phyloP scores from a whole-genome alignment of 1,284 basidiomycete species.

The Fomitopsis palustris region DNA sequence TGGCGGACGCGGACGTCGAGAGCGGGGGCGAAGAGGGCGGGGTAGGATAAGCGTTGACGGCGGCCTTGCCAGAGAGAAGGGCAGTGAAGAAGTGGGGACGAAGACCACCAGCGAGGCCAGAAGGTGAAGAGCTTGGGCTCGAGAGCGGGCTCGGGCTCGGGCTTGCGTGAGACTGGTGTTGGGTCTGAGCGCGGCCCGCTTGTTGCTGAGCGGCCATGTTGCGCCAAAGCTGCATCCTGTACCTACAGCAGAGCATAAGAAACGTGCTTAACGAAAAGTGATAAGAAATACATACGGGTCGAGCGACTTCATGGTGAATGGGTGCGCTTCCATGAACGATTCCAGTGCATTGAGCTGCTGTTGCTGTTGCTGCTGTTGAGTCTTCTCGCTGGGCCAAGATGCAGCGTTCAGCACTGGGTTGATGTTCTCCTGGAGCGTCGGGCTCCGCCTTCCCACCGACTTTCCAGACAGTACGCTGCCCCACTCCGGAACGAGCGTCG shows the following conservation, averaged over 20 bases:
- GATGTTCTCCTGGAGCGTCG: conserved; percentile 70
- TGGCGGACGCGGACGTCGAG: conserved; percentile 10
- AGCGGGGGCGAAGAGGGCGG: conserved; percentile 29
- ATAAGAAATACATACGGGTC: conserved; percentile 57
- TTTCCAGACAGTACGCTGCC: conserved; percentile 31
- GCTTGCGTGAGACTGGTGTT: conserved; percentile 14
- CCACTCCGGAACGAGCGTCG: conserved; percentile 70
- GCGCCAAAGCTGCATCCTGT: conserved; percentile 85
- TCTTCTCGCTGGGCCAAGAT: conserved; percentile 14
- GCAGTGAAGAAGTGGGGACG: conserved; percentile 58
- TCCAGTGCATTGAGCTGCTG: conserved; percentile 42
- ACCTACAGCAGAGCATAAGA: conserved; percentile 30
- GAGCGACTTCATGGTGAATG: conserved; percentile 79
- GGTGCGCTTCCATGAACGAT: conserved; percentile 70
- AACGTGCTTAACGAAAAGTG: neutral
- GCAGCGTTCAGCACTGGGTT: conserved; percentile 68
- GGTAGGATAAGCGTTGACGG: conserved; percentile 27
- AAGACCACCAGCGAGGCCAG: conserved; percentile 47
- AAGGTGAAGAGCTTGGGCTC: conserved; percentile 21
- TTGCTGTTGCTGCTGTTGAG: conserved; percentile 17
- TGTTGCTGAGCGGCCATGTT: conserved; percentile 58
- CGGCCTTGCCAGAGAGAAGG: conserved; percentile 48
- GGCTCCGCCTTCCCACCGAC: conserved; percentile 23
- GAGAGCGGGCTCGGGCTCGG: conserved; percentile 9
- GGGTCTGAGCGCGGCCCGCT: conserved; percentile 26